Percentiles rank a stretch among this genome's conserved stretches.
Evolutionary conservation across 2,329 filamentous ascomycete genomes (phyloP).

Genomic region (Sphaerulina populicola): DNA sequence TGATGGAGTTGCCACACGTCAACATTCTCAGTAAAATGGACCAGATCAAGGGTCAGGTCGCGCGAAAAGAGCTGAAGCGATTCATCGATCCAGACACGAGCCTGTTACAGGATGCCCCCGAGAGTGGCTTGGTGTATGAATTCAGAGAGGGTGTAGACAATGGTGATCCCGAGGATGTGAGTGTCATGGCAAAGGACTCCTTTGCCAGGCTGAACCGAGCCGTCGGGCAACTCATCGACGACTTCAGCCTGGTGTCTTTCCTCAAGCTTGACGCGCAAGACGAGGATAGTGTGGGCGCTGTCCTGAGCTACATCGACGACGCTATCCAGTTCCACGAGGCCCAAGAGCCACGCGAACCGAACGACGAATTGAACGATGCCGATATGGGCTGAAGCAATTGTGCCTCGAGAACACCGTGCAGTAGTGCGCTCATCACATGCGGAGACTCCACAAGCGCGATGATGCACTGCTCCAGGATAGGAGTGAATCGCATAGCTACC

Average conservation of each 20-base stretch:
- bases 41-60: slow-evolving; percentile 79
- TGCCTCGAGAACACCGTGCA: background rate
- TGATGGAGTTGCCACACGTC: slow-evolving; percentile 93
- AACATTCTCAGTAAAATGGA: slow-evolving; percentile 99
- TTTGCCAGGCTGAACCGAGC: slow-evolving; percentile 79
- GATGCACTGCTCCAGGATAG: no score
- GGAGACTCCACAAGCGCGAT: no score
- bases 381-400: slow-evolving; percentile 39
- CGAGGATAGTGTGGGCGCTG: slow-evolving; percentile 78
- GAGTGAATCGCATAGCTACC: no score
- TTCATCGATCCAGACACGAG: slow-evolving; percentile 81
- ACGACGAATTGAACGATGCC: slow-evolving; percentile 45
- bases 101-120: slow-evolving; percentile 70
- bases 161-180: slow-evolving; percentile 53
- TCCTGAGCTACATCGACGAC: slow-evolving; percentile 89
- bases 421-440: no score
- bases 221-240: slow-evolving; percentile 85
- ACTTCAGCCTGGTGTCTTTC: slow-evolving; percentile 97
- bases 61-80: slow-evolving; percentile 77
- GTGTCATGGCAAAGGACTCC: slow-evolving; percentile 69
- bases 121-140: slow-evolving; percentile 41
- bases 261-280: slow-evolving; percentile 80
- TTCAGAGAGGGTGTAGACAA: slow-evolving; percentile 38
- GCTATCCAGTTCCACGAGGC: slow-evolving; percentile 89
- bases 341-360: slow-evolving; percentile 79